These are phyloP conservation scores for Oryza longistaminata DNA, from an alignment of 176 grass and related monocot species.

Conservation along the genomic window DNA sequence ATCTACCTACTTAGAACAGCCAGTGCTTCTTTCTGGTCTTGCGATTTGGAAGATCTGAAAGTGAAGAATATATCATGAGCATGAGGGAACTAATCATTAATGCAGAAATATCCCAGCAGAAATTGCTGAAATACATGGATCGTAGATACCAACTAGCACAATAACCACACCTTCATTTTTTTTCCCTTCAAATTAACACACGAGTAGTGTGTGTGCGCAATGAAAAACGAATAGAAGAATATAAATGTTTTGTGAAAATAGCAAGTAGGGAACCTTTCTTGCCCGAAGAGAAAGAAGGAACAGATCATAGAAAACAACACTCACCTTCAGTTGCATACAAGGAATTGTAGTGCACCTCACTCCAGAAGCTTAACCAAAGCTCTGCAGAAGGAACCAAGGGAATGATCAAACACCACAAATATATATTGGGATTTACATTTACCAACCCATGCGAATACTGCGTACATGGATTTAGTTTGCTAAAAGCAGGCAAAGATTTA, in stretches of 20 bases:
- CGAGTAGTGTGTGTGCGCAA: too few relatives aligned
- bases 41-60: slow-evolving; percentile 79
- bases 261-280: neutral
- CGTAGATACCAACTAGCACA: neutral
- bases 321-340: slow-evolving; percentile 91
- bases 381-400: slow-evolving; percentile 53
- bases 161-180: neutral
- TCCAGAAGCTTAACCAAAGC: slow-evolving; percentile 99
- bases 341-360: slow-evolving; percentile 99
- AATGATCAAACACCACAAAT: slow-evolving; percentile 17
- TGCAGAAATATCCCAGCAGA: neutral
- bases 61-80: slow-evolving; percentile 1
- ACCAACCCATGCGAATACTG: neutral
- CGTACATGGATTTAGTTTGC: neutral
- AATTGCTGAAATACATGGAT: slow-evolving; percentile 4
- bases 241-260: neutral
- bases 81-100: neutral
- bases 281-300: neutral
- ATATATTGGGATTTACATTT: neutral
- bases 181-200: too few relatives aligned
- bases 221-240: too few relatives aligned
- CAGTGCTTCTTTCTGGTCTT: slow-evolving; percentile 79
- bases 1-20: slow-evolving; percentile 66
- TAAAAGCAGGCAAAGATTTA: neutral
- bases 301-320: neutral